Evolutionary conservation across 73 alveolate species (phyloP).

Genomic region (Tetrahymena elliotti): DNA sequence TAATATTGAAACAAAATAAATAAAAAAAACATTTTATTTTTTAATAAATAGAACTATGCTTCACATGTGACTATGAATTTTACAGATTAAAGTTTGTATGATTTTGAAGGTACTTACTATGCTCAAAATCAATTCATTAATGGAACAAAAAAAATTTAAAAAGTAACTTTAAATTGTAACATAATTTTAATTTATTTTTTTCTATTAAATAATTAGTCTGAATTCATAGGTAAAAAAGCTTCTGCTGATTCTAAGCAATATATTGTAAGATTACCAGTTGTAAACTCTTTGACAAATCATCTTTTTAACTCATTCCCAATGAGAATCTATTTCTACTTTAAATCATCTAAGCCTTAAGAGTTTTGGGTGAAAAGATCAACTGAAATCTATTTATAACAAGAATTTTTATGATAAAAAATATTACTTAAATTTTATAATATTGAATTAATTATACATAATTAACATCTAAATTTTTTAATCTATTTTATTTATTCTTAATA

Average conservation of each 20-base stretch:
- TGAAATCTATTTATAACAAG: background rate
- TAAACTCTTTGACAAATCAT: background rate
- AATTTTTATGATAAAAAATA: background rate
- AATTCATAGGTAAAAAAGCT: background rate
- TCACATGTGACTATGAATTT: background rate
- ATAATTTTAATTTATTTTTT: background rate
- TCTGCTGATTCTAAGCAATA: background rate
- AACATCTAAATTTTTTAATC: no score
- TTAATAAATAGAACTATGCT: background rate
- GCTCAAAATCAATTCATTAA: background rate
- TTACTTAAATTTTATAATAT: no score
- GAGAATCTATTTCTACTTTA: background rate
- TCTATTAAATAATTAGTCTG: background rate
- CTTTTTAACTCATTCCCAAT: background rate
- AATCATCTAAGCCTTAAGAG: background rate
- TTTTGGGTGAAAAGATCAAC: background rate
- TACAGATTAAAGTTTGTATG: background rate
- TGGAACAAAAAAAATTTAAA: background rate
- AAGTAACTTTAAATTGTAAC: background rate
- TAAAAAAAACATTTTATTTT: background rate
- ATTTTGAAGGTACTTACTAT: background rate
- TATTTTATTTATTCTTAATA: no score
- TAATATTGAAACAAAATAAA: background rate
- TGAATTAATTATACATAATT: no score
- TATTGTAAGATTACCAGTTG: background rate